Percentiles rank a stretch among this genome's conserved stretches.
Conservation (phyloP, 257 asterid genomes). For the Jacaranda copaia region DNA sequence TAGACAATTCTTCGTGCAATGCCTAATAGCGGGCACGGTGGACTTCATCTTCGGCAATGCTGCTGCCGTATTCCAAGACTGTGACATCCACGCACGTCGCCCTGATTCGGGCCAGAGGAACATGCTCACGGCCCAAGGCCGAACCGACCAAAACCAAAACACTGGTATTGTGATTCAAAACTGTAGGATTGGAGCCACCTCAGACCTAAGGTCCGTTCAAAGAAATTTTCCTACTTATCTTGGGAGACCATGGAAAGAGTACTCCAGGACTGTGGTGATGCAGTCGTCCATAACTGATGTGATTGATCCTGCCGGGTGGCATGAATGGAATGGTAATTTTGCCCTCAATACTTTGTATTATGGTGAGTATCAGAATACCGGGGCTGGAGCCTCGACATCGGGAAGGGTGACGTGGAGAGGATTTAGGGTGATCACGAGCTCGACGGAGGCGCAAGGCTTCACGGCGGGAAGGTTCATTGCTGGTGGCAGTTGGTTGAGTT, state of each 20-base stretch:
- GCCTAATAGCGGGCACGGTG: slow-evolving; percentile 61
- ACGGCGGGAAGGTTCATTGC: slow-evolving; percentile 63
- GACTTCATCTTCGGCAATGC: slow-evolving; percentile 72
- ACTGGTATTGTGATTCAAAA: slow-evolving; percentile 71
- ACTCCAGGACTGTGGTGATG: slow-evolving; percentile 71
- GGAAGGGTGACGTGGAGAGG: slow-evolving; percentile 68
- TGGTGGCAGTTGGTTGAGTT: slow-evolving; percentile 65
- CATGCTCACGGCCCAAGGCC: slow-evolving; percentile 79
- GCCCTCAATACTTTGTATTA: slow-evolving; percentile 64
- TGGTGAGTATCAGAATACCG: slow-evolving; percentile 63
- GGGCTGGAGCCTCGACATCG: slow-evolving; percentile 66
- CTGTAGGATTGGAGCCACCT: slow-evolving; percentile 63
- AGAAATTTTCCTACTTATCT: slow-evolving; percentile 55
- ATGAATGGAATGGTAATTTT: slow-evolving; percentile 67
- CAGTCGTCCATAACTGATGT: slow-evolving; percentile 62
- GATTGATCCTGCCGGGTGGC: slow-evolving; percentile 64
- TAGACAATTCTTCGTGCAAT: slow-evolving; percentile 60
- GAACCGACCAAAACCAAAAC: slow-evolving; percentile 75
- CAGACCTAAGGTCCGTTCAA: slow-evolving; percentile 57
- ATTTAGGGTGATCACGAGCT: slow-evolving; percentile 60
- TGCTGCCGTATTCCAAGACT: slow-evolving; percentile 59
- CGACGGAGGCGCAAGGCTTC: slow-evolving; percentile 63
- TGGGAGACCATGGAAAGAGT: slow-evolving; percentile 70
- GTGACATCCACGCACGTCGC: slow-evolving; percentile 70
- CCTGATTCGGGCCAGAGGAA: slow-evolving; percentile 59